These are phyloP conservation scores for Betula pendula DNA, from an alignment of 306 rosid species.

Conservation along the genomic window DNA sequence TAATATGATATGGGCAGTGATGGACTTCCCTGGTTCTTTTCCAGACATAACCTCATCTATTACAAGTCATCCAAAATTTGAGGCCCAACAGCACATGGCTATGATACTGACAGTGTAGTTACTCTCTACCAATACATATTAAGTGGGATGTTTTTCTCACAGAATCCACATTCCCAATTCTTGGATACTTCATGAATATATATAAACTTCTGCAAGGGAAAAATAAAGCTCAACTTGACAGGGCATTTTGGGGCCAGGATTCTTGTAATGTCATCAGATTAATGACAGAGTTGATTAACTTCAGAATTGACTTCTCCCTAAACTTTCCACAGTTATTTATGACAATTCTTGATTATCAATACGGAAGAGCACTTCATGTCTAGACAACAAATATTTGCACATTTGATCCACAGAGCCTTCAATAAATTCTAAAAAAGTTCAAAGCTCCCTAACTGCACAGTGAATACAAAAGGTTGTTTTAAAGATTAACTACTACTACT, in stretches of 20 bases:
- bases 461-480: neutral
- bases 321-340: neutral
- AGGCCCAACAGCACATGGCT: neutral
- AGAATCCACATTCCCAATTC: conserved; percentile 1
- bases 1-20: neutral
- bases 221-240: neutral
- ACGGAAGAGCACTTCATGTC: neutral
- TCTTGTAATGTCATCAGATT: neutral
- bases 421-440: neutral
- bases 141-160: neutral
- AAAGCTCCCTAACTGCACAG: neutral
- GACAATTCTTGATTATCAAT: neutral
- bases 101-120: neutral
- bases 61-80: neutral
- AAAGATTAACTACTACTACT: neutral
- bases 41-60: neutral
- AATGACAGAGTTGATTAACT: neutral
- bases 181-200: neutral
- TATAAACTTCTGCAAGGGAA: neutral
- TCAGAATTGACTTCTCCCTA: neutral
- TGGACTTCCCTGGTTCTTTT: neutral
- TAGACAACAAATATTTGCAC: neutral
- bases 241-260: neutral
- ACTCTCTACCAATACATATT: neutral
- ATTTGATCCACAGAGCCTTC: neutral